Percentiles rank a stretch among this genome's conserved stretches.
Evolutionary conservation across 1,284 basidiomycete genomes (phyloP).

Genomic region (Pseudozyma sp.): DNA sequence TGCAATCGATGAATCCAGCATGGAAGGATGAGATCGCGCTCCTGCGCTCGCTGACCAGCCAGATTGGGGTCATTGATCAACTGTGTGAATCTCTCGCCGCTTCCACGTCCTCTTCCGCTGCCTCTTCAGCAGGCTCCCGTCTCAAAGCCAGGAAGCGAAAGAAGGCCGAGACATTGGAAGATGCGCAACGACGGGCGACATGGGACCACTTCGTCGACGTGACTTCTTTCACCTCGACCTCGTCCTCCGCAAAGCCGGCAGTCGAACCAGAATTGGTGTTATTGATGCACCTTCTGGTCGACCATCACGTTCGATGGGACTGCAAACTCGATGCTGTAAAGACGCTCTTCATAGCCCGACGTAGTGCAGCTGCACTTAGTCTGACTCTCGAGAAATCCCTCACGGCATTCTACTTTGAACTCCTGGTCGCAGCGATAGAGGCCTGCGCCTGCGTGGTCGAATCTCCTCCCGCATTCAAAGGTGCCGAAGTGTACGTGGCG

Average conservation of each 20-base stretch:
- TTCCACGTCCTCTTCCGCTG: not conserved
- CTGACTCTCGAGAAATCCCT: constrained; percentile 48
- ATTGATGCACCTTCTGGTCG: constrained; percentile 37
- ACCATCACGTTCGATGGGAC: constrained; percentile 27
- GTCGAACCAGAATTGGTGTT: constrained; percentile 44
- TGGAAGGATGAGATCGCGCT: constrained; percentile 51
- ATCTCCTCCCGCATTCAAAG: constrained; percentile 29
- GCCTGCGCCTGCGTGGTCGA: constrained; percentile 41
- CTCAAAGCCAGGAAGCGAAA: constrained; percentile 3
- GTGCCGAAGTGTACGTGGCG: constrained; percentile 30
- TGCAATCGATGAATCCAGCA: constrained; percentile 41
- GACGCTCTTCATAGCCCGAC: constrained; percentile 38
- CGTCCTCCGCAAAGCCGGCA: constrained; percentile 13
- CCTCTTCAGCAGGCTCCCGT: not conserved
- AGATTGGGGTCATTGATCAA: constrained; percentile 41
- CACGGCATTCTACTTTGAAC: constrained; percentile 44
- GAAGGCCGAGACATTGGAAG: constrained; percentile 31
- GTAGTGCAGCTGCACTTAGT: constrained; percentile 27
- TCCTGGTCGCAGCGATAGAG: constrained; percentile 41
- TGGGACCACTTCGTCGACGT: constrained; percentile 47
- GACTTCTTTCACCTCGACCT: not conserved
- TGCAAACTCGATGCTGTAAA: constrained; percentile 45
- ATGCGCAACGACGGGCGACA: constrained; percentile 31
- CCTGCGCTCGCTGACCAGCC: constrained; percentile 34
- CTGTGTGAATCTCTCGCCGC: constrained; percentile 18